Conservation (phyloP, 1,284 basidiomycete species). For the Cystobasidium sp. region DNA sequence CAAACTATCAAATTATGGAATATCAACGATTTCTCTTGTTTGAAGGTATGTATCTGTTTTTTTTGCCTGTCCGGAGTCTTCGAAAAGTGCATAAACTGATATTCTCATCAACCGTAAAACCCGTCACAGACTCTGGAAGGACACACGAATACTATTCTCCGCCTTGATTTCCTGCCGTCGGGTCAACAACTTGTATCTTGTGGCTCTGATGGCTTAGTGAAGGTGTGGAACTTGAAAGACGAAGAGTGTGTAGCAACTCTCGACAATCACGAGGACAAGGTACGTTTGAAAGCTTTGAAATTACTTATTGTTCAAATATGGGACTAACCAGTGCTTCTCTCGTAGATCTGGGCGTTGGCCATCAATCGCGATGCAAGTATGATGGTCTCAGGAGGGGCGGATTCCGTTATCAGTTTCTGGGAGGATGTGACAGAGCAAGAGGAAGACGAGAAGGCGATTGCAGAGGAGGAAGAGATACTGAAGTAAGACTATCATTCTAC, state of each 20-base stretch:
- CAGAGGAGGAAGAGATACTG: constrained; percentile 72
- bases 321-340: neutral
- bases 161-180: constrained; percentile 82
- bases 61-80: no score
- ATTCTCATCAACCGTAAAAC: neutral
- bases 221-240: constrained; percentile 89
- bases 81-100: no score
- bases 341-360: constrained; percentile 88
- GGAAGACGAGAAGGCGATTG: constrained; percentile 70
- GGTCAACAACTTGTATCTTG: constrained; percentile 87
- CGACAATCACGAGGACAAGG: constrained; percentile 96
- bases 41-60: constrained; percentile 63
- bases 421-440: constrained; percentile 84
- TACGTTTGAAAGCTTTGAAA: constrained; percentile 56
- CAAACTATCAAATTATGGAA: constrained; percentile 93
- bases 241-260: constrained; percentile 86
- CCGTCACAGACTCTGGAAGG: constrained; percentile 80
- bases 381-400: constrained; percentile 89
- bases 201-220: constrained; percentile 91
- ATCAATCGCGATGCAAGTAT: constrained; percentile 75
- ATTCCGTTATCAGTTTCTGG: constrained; percentile 93
- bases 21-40: constrained; percentile 83
- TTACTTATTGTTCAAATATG: constrained; percentile 31
- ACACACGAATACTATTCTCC: constrained; percentile 93
- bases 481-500: constrained; percentile 65